Percentiles rank a stretch among this genome's conserved stretches.
Evolutionary conservation across 805 yeast genomes (phyloP).

Genomic region (Schizosaccharomyces osmophilus): DNA sequence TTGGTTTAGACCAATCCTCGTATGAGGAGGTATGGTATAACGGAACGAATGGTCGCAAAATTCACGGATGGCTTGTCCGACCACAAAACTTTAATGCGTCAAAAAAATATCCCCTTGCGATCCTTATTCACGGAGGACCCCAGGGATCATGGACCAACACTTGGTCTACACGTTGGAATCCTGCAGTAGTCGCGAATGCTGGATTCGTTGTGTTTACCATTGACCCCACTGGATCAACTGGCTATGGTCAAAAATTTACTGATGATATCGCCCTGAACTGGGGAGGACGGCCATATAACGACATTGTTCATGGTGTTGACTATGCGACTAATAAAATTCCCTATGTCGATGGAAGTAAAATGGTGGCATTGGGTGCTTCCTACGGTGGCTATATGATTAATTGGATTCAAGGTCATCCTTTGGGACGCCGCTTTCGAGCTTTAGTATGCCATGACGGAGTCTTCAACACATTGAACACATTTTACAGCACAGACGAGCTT

Average conservation of each 20-base stretch:
- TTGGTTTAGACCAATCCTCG: not conserved
- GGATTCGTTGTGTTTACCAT: slow-evolving; percentile 10
- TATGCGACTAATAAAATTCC: slow-evolving; percentile 5
- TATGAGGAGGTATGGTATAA: slow-evolving; percentile 10
- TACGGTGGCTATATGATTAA: slow-evolving; percentile 12
- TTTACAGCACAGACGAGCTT: slow-evolving; percentile 9
- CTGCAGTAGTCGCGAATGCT: slow-evolving; percentile 11
- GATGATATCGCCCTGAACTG: slow-evolving; percentile 10
- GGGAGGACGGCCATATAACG: slow-evolving; percentile 12
- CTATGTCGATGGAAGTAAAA: slow-evolving; percentile 9
- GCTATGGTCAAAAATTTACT: slow-evolving; percentile 11
- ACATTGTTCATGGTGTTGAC: slow-evolving; percentile 9
- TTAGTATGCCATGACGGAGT: slow-evolving; percentile 12
- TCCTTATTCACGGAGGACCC: slow-evolving; percentile 12
- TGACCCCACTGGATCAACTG: slow-evolving; percentile 12
- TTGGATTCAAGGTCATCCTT: slow-evolving; percentile 12
- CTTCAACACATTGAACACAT: slow-evolving; percentile 8
- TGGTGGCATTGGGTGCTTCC: slow-evolving; percentile 12
- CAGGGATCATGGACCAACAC: slow-evolving; percentile 10
- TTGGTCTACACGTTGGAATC: slow-evolving; percentile 12
- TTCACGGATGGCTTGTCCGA: slow-evolving; percentile 10
- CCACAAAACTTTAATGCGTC: slow-evolving; percentile 7
- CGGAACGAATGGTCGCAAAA: slow-evolving; percentile 8
- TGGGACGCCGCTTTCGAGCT: slow-evolving; percentile 10
- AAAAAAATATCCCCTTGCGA: slow-evolving; percentile 10